A percentile compares a stretch with the other conserved stretches of the same genome.
phyloP scores from a whole-genome alignment of 2,329 filamentous ascomycete species.

The Penicillium aurantiogriseum region DNA sequence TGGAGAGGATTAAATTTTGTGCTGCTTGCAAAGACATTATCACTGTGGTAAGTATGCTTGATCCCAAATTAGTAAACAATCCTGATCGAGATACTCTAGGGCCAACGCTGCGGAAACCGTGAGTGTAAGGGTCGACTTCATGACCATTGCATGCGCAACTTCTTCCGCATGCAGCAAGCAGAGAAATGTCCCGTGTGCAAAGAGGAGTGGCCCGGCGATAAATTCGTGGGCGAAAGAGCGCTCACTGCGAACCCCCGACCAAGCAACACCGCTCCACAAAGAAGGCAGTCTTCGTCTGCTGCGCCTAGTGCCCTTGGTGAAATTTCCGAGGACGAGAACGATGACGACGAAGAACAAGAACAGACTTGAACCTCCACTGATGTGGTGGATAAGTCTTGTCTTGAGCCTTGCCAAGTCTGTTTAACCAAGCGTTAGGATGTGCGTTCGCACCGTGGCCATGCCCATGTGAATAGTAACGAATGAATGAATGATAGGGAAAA shows the following conservation, averaged over 20 bases:
- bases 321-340: slow-evolving; percentile 4
- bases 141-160: slow-evolving; percentile 70
- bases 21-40: slow-evolving; percentile 86
- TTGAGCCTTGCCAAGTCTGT: not conserved
- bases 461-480: not conserved
- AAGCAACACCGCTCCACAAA: slow-evolving; percentile 1
- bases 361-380: not conserved
- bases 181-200: slow-evolving; percentile 64
- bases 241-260: slow-evolving; percentile 10
- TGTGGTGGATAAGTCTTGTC: not conserved
- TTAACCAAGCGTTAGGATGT: not conserved
- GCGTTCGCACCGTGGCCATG: not conserved
- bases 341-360: not conserved
- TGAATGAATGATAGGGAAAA: not conserved
- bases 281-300: not conserved
- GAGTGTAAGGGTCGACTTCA: slow-evolving; percentile 72
- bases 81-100: slow-evolving; percentile 41
- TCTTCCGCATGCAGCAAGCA: slow-evolving; percentile 65
- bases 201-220: slow-evolving; percentile 51
- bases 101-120: slow-evolving; percentile 69
- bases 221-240: slow-evolving; percentile 55
- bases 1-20: slow-evolving; percentile 80
- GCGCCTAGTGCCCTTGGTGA: not conserved
- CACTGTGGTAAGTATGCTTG: slow-evolving; percentile 59
- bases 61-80: not conserved